Base-by-base conservation (phyloP, 1,284 basidiomycete genomes). In the Trametes pubescens region DNA sequence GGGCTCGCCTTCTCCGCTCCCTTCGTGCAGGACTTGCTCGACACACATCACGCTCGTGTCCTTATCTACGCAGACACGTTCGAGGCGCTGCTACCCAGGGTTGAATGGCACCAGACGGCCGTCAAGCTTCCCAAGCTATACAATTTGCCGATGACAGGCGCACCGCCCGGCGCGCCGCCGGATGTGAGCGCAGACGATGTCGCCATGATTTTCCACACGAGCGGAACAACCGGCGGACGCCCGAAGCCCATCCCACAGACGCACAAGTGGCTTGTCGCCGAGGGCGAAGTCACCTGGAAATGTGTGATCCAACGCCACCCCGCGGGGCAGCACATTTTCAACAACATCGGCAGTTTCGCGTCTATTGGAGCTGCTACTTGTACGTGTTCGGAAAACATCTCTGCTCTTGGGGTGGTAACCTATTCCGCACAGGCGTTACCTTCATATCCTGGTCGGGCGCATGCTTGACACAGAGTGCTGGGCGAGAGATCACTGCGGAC, bases 201-300 rank as follows among this genome's bases (percentile, higher is more conserved):
- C 14, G 74, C 70, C 4, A 65, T 76, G 29, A 76, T 77, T 34
- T 73, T 76, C 49, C 76, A 77, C 56, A 75, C 76, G 21, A 74
- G 71, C 48, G 76, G 76, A 10, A 74, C 76, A 1, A 75, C 76
- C 2, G 71, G 69, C 10, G 76, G 76, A 13, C 67, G 67, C 10
- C 75, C 76, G 1, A 77, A 76, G 57, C 72, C 72, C 10, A 64
- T 78, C 16, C 73, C 72, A 0, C 69, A 73, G 52, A 73, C 63
- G 21, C 72, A 75, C 59, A 59, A 59, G 29, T 77, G 72, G 71
- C 51, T 75, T 16, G 62, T 67, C 22, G 68, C 62, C 14, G 74
- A 76, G 37, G 68, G 70, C 13, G 58, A 60, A 21, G 38, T 63
- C 26, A 58, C 58, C 18, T 66, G 63, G 59, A 18, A 65, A 66